Conservation (phyloP, 768 basidiomycete genomes). For the Agaricus bisporus region DNA sequence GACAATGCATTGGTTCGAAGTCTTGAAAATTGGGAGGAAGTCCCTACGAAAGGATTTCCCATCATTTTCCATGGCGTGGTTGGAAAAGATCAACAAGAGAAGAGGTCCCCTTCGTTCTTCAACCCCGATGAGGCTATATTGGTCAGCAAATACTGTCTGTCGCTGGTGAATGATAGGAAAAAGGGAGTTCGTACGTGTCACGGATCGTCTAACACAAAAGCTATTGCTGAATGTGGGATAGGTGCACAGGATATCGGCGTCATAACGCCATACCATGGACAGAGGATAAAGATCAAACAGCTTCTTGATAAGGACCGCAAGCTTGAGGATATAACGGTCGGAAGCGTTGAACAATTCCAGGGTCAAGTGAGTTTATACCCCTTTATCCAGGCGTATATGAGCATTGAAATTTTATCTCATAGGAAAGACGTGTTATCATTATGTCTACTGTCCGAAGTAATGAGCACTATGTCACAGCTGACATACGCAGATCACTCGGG, state of each 20-base stretch:
- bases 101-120: conserved; percentile 57
- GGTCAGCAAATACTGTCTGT: conserved; percentile 41
- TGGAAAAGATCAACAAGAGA: conserved; percentile 51
- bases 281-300: conserved; percentile 45
- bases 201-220: background rate
- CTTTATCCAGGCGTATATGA: background rate
- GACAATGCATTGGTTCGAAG: conserved; percentile 33
- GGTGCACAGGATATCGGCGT: conserved; percentile 48
- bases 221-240: conserved; percentile 10
- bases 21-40: conserved; percentile 28
- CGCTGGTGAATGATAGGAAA: conserved; percentile 28
- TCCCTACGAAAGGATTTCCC: conserved; percentile 42
- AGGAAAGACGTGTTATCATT: conserved; percentile 55
- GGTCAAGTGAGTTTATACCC: conserved; percentile 41
- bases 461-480: conserved; percentile 39
- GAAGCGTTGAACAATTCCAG: conserved; percentile 66
- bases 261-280: conserved; percentile 66
- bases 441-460: conserved; percentile 56
- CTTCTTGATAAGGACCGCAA: conserved; percentile 24
- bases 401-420: background rate
- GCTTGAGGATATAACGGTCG: conserved; percentile 46
- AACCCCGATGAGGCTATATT: conserved; percentile 48
- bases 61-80: conserved; percentile 50
- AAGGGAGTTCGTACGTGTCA: conserved; percentile 32
- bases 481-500: conserved; percentile 49